Conservation (phyloP, 208 protist species). For the Wallacemonas collosoma region DNA sequence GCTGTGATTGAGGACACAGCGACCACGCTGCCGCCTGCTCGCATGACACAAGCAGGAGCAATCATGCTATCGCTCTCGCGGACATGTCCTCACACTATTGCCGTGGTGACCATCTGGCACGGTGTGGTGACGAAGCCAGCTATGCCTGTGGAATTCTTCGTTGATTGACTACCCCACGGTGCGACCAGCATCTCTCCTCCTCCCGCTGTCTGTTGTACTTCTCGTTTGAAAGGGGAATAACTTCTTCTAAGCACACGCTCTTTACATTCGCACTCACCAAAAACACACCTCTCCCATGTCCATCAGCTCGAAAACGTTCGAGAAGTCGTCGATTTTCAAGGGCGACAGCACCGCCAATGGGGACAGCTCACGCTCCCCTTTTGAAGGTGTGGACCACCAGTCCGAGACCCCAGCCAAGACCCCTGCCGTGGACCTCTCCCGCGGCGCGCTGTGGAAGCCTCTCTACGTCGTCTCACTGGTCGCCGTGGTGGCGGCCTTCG, state of each 20-base stretch:
- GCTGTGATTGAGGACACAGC: too few species aligned
- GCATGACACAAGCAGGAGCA: too few species aligned
- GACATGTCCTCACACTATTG: too few species aligned
- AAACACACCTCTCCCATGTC: not conserved
- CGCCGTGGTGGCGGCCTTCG: not conserved
- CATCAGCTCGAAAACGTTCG: not conserved
- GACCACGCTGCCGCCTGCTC: too few species aligned
- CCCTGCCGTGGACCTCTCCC: not conserved
- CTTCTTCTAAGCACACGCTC: not conserved
- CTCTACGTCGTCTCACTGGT: not conserved
- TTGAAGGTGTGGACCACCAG: not conserved
- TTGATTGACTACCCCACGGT: too few species aligned
- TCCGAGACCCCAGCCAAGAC: not conserved
- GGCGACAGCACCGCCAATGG: not conserved
- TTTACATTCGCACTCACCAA: not conserved
- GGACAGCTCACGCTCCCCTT: not conserved
- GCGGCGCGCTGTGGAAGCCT: conserved; percentile 3
- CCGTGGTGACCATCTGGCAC: too few species aligned
- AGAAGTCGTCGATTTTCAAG: not conserved
- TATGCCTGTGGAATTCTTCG: too few species aligned
- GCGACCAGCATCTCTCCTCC: not conserved
- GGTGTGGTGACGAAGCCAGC: too few species aligned
- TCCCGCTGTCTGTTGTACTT: not conserved
- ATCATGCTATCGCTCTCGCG: too few species aligned
- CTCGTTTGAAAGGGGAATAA: not conserved